Conservation (phyloP, 1,284 basidiomycete species). For the Inonotus hispidus region DNA sequence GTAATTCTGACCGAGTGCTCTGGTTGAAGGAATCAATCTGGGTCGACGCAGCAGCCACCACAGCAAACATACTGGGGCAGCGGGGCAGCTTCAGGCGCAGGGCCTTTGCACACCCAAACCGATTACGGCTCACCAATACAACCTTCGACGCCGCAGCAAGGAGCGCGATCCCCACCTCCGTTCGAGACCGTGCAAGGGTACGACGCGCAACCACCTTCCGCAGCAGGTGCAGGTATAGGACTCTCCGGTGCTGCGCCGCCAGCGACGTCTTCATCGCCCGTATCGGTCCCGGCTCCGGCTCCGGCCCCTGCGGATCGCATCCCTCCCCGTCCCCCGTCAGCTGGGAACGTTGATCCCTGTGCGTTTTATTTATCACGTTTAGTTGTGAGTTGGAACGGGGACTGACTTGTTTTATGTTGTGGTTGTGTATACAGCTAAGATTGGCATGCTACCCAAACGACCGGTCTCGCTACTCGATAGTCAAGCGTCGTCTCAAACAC, state of each 20-base stretch:
- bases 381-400: not conserved
- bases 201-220: constrained; percentile 1
- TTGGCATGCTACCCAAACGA: constrained; percentile 69
- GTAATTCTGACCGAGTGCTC: not conserved
- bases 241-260: not conserved
- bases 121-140: not conserved
- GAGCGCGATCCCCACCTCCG: constrained; percentile 2
- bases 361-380: not conserved
- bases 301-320: constrained; percentile 1
- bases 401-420: not conserved
- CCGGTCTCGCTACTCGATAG: constrained; percentile 60
- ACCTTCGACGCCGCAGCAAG: not conserved
- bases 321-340: constrained; percentile 14
- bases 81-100: constrained; percentile 7
- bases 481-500: constrained; percentile 24
- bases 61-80: constrained; percentile 13
- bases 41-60: not conserved
- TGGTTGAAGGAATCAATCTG: not conserved
- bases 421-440: constrained; percentile 37
- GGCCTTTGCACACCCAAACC: not conserved
- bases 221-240: not conserved
- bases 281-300: not conserved
- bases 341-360: constrained; percentile 19
- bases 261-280: not conserved
- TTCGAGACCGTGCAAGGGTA: constrained; percentile 9